Evolutionary conservation across 192 early-diverging fungal genomes (phyloP).

Genomic region (Entomortierella lignicola): DNA sequence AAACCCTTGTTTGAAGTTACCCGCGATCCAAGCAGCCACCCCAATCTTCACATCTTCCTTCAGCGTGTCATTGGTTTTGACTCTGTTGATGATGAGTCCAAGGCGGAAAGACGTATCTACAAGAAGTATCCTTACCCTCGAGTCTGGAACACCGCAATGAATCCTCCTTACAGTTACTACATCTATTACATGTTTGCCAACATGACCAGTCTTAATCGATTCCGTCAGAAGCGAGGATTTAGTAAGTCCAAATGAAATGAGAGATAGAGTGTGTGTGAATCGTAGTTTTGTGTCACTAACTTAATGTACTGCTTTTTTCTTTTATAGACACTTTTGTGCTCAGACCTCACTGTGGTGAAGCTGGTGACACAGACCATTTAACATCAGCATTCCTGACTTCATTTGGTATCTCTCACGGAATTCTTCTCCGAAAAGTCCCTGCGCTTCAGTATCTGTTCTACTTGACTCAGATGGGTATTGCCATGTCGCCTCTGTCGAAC

Average conservation of each 20-base stretch:
- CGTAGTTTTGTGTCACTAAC: no score
- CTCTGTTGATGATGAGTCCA: slow-evolving; percentile 95
- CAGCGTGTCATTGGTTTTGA: slow-evolving; percentile 97
- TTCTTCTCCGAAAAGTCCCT: slow-evolving; percentile 94
- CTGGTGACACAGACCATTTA: slow-evolving; percentile 96
- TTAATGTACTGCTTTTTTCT: background rate
- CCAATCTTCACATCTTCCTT: slow-evolving; percentile 93
- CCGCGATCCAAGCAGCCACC: slow-evolving; percentile 82
- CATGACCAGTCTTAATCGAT: slow-evolving; percentile 87
- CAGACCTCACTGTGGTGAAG: slow-evolving; percentile 95
- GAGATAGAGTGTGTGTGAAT: background rate
- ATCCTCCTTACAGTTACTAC: slow-evolving; percentile 98
- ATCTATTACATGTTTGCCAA: slow-evolving; percentile 95
- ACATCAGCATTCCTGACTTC: slow-evolving; percentile 91
- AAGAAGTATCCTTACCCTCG: slow-evolving; percentile 85
- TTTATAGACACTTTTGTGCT: slow-evolving; percentile 88
- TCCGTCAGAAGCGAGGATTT: slow-evolving; percentile 80
- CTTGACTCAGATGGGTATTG: slow-evolving; percentile 95
- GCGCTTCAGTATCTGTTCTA: slow-evolving; percentile 97
- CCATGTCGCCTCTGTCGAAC: slow-evolving; percentile 98
- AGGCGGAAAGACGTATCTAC: slow-evolving; percentile 87
- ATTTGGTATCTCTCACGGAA: slow-evolving; percentile 94
- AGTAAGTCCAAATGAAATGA: slow-evolving; percentile 62
- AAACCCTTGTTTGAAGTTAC: slow-evolving; percentile 95
- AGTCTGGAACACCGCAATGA: slow-evolving; percentile 70